phyloP scores from a whole-genome alignment of 1,284 basidiomycete species.

The Tilletiopsis washingtonensis region DNA sequence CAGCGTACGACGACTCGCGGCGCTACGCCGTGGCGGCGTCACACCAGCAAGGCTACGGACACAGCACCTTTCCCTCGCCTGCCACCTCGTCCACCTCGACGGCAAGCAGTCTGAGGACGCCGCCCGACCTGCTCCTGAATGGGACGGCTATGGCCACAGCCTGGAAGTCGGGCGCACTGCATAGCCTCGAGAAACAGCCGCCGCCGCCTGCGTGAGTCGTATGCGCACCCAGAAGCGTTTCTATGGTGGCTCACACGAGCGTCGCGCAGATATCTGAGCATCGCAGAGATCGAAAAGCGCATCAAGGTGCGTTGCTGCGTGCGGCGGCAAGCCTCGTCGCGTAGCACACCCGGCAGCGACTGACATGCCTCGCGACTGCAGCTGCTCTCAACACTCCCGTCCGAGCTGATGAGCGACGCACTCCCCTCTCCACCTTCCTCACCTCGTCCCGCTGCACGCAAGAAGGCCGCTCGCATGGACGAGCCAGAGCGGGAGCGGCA shows the following conservation, averaged over 20 bases:
- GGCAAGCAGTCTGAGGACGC: slow-evolving; percentile 19
- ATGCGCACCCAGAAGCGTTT: no score
- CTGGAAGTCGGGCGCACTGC: not conserved
- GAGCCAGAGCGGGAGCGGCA: no score
- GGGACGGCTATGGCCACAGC: slow-evolving; percentile 9
- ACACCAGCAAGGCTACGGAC: not conserved
- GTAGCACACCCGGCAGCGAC: no score
- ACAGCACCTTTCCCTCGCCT: not conserved
- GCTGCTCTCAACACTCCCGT: not conserved
- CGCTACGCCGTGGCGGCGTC: no score
- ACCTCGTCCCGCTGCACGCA: not conserved
- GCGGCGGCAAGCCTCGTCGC: no score
- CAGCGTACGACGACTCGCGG: no score
- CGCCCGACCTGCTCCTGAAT: slow-evolving; percentile 29
- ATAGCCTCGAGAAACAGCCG: not conserved
- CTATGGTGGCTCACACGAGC: no score
- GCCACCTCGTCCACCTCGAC: slow-evolving; percentile 10
- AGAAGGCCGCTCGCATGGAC: no score
- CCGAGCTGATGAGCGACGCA: not conserved
- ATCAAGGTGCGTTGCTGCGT: slow-evolving; percentile 6
- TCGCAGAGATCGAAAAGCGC: slow-evolving; percentile 1
- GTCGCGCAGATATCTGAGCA: not conserved
- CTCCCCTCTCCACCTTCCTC: not conserved
- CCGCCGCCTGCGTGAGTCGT: no score
- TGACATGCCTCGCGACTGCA: not conserved